phyloP scores from a whole-genome alignment of 129 eudicot genomes.

The Deinandra increscens region DNA sequence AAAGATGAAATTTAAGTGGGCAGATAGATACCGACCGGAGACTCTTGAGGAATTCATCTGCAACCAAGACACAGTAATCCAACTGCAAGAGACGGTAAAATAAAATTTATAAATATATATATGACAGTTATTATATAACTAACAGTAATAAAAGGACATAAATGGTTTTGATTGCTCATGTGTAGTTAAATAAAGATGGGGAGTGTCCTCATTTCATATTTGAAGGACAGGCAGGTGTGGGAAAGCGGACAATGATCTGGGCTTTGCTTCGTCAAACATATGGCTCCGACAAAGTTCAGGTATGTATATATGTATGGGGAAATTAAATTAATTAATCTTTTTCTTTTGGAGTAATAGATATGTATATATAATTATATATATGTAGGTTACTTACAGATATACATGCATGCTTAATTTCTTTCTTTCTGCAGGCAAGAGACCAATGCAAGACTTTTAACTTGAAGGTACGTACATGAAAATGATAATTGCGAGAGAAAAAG shows the following conservation, averaged over 20 bases:
- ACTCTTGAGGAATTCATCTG: conserved; percentile 58
- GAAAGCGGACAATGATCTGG: conserved; percentile 87
- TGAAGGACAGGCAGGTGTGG: conserved; percentile 83
- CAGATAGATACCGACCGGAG: conserved; percentile 58
- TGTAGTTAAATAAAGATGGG: conserved; percentile 40
- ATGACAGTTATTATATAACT: too few species aligned
- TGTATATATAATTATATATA: too few species aligned
- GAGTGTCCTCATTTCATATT: conserved; percentile 63
- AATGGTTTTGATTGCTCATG: not conserved
- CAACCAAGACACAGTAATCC: conserved; percentile 52
- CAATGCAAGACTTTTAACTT: conserved; percentile 56
- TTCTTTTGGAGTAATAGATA: too few species aligned
- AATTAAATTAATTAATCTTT: too few species aligned
- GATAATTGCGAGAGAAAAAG: conserved; percentile 9
- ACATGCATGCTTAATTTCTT: not conserved
- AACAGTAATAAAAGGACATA: too few species aligned
- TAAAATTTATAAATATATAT: too few species aligned
- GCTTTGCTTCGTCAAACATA: conserved; percentile 68
- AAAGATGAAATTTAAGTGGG: conserved; percentile 44
- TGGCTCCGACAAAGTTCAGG: conserved; percentile 63
- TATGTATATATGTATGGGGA: too few species aligned
- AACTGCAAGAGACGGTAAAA: conserved; percentile 43
- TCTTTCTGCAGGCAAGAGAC: conserved; percentile 58
- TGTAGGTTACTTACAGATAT: too few species aligned
- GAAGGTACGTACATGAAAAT: conserved; percentile 45